Conservation (phyloP, 2,329 filamentous ascomycete species). For the Pezicula radicicola region DNA sequence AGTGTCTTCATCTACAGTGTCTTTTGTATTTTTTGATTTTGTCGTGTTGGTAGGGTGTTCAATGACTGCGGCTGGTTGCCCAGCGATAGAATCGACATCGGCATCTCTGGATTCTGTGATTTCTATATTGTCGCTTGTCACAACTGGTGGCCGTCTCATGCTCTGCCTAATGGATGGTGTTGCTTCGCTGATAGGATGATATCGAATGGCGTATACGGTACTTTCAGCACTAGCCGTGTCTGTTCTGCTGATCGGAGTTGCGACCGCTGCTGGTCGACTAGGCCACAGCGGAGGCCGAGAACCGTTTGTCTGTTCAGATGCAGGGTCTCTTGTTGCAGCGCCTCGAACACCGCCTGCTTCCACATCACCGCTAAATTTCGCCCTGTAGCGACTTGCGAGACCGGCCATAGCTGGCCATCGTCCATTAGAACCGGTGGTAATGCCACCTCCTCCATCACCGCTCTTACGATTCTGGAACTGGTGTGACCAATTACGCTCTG, state of each 20-base stretch:
- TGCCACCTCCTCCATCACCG: constrained; percentile 18
- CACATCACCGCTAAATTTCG: constrained; percentile 16
- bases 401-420: constrained; percentile 42
- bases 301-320: constrained; percentile 8
- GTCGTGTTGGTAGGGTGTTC: constrained; percentile 16
- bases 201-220: constrained; percentile 61
- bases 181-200: constrained; percentile 50
- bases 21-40: constrained; percentile 8
- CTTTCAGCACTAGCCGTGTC: constrained; percentile 63
- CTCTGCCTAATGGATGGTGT: constrained; percentile 15
- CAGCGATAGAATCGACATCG: constrained; percentile 17
- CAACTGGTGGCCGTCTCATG: constrained; percentile 2
- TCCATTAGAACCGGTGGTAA: constrained; percentile 19
- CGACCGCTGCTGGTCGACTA: constrained; percentile 49
- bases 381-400: constrained; percentile 22
- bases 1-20: constrained; percentile 11
- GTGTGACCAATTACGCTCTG: constrained; percentile 43
- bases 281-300: constrained; percentile 41
- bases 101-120: constrained; percentile 8
- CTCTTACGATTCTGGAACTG: constrained; percentile 31
- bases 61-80: constrained; percentile 19
- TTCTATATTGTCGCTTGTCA: constrained; percentile 23
- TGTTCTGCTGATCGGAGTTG: constrained; percentile 57
- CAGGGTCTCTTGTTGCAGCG: not conserved
- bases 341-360: constrained; percentile 9